Evolutionary conservation across 108 stramenopile species (phyloP), one percentile per base, ranked within the genome.

Genomic region (Seminavis robusta): DNA sequence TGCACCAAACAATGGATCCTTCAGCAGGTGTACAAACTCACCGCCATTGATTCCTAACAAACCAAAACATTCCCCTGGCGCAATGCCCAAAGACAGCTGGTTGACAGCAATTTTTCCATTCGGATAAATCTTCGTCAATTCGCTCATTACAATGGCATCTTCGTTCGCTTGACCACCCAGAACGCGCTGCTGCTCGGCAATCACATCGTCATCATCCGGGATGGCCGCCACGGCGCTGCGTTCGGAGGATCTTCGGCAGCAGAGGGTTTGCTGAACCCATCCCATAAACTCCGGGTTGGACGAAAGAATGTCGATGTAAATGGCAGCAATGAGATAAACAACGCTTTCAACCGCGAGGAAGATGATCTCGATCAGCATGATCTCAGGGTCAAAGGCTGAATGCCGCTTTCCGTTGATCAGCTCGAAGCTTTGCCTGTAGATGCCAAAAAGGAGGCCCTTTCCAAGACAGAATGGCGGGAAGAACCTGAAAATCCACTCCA

Each of bases 81-180:
- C 90, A 32, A 99, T 89, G 26, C 95, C 97, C 27, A 98, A 67
- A 4, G 74, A 86, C 28, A 97, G 46, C 29, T 74, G 62, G 55
- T 88, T 58, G 4, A 99, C 97, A 9, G 98, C 98, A n/a, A 76
- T 61, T 74, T 98, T 95, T 34, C 81, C 79, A 37, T 81, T 90
- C 23, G 76, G 69, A 42, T 95, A 98, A 17, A 65, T 61, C 64
- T 98, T 98, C 1, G 90, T 73, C 7, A 98, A 65, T 27, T 89
- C 49, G 27, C 77, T 69, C 24, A 98, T 29, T 13, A 93, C 73
- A 32, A 98, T 87, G 26, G 86, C 67, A 36, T 94, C 94, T 26
- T 79, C 67, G 24, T 84, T 69, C 19, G 86, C 88, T 7, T 56
- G 57, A 33, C 89, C 92, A 25, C 41, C 37, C 15, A 61, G 61